Percentiles rank a stretch among this genome's conserved stretches.
Conservation (phyloP, 108 stramenopile species). For the Nannochloropsis oceanica region DNA sequence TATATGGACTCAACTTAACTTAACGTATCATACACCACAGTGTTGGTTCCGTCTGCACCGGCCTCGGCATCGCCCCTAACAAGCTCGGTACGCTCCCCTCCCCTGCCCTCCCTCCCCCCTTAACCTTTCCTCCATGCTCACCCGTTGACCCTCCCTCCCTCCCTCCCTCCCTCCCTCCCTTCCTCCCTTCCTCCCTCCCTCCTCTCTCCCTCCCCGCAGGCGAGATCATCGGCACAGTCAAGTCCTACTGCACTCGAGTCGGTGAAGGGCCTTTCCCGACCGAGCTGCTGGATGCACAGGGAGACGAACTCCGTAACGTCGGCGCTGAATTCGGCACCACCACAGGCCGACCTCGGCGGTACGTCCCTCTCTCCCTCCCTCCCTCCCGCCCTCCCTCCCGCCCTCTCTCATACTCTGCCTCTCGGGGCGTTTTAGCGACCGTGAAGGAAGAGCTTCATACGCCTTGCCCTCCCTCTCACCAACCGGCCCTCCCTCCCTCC, state of each 20-base stretch:
- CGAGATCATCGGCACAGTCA: slow-evolving; percentile 85
- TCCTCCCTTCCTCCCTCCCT: not conserved
- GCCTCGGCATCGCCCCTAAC: slow-evolving; percentile 82
- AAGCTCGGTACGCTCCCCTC: slow-evolving; percentile 46
- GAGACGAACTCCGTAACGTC: slow-evolving; percentile 57
- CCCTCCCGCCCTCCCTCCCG: too few relatives aligned
- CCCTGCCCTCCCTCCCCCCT: not conserved
- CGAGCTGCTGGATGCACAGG: slow-evolving; percentile 51
- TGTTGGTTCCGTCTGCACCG: slow-evolving; percentile 60
- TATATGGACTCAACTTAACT: too few relatives aligned
- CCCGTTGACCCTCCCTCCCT: not conserved
- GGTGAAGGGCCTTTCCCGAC: slow-evolving; percentile 99
- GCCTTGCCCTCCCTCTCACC: not conserved
- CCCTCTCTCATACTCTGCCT: not conserved
- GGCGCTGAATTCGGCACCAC: slow-evolving; percentile 96
- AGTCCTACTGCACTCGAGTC: slow-evolving; percentile 97
- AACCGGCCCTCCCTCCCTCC: not conserved
- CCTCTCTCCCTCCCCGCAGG: too few relatives aligned
- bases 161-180: not conserved
- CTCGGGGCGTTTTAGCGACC: too few relatives aligned
- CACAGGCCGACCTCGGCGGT: slow-evolving; percentile 31
- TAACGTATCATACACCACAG: too few relatives aligned
- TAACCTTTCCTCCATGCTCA: not conserved
- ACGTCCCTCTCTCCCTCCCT: too few relatives aligned
- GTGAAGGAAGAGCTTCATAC: too few relatives aligned